phyloP scores from a whole-genome alignment of 257 asterid genomes.

The Vinca minor region DNA sequence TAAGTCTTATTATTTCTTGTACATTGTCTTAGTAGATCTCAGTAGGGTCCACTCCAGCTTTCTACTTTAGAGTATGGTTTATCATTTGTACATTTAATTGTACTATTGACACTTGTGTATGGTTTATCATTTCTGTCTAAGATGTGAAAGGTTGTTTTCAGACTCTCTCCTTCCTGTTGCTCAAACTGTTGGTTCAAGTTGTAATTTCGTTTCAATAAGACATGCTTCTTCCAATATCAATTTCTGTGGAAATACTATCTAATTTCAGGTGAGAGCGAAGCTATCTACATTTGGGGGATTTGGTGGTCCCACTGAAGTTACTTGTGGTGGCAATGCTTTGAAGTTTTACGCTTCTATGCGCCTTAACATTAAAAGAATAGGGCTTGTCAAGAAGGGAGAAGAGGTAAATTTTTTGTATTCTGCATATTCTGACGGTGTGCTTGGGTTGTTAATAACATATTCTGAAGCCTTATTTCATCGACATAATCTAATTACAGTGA shows the following conservation, averaged over 20 bases:
- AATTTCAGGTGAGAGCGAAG: constrained; percentile 68
- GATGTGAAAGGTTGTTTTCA: neutral
- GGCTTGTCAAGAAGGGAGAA: constrained; percentile 77
- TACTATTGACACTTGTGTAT: neutral
- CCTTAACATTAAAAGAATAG: constrained; percentile 71
- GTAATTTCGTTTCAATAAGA: neutral
- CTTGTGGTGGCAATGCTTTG: constrained; percentile 99
- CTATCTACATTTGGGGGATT: constrained; percentile 70
- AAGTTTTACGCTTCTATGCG: constrained; percentile 96
- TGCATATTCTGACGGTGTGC: neutral
- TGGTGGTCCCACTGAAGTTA: constrained; percentile 88
- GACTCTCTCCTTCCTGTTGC: neutral
- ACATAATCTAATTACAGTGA: neutral
- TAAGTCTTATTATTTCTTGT: neutral
- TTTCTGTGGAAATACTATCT: constrained; percentile 16
- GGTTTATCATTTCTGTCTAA: neutral
- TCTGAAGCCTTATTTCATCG: neutral
- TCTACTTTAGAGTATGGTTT: neutral
- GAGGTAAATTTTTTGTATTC: constrained; percentile 44
- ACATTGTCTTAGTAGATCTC: neutral
- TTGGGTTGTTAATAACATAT: neutral
- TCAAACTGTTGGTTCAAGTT: neutral
- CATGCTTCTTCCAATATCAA: neutral
- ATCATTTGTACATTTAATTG: too few relatives aligned
- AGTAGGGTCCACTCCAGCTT: neutral